phyloP scores from a whole-genome alignment of 2,329 filamentous ascomycete species.

The Neonectria sp. region DNA sequence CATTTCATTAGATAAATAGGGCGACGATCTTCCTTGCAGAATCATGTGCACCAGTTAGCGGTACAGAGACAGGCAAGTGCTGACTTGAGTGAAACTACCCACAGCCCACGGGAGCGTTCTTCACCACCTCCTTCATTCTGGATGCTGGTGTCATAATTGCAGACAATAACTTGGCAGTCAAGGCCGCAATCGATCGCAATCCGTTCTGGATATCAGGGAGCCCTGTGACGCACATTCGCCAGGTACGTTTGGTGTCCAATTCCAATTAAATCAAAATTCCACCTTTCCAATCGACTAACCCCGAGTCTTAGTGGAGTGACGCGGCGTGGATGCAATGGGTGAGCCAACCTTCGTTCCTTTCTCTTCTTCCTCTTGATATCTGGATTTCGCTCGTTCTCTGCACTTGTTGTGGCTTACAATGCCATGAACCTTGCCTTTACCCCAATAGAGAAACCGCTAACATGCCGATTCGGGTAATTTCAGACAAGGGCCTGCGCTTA shows the following conservation, averaged over 20 bases:
- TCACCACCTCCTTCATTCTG: constrained; percentile 6
- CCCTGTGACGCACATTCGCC: constrained; percentile 1
- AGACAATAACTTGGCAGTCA: constrained; percentile 13
- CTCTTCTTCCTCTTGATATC: no score
- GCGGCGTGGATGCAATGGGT: constrained; percentile 28
- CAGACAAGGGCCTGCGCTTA: constrained; percentile 10
- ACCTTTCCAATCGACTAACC: constrained; percentile 1
- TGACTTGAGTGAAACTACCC: constrained; percentile 1
- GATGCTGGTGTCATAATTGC: constrained; percentile 24
- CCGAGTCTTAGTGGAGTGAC: constrained; percentile 23
- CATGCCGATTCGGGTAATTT: background rate
- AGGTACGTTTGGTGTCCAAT: constrained; percentile 11
- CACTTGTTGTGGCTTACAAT: no score
- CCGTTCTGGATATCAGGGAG: no score
- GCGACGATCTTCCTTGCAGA: background rate
- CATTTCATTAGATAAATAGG: background rate
- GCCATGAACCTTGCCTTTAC: no score
- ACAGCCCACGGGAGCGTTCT: constrained; percentile 6
- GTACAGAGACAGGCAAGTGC: background rate
- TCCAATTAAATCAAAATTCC: background rate
- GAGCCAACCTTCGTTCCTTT: background rate
- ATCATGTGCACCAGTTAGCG: background rate
- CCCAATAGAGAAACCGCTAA: background rate
- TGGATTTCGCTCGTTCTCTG: no score
- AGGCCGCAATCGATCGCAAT: background rate